A percentile compares a stretch with the other conserved stretches of the same genome.
phyloP scores from a whole-genome alignment of 805 yeast species.

The Saccharomycodes ludwigii region DNA sequence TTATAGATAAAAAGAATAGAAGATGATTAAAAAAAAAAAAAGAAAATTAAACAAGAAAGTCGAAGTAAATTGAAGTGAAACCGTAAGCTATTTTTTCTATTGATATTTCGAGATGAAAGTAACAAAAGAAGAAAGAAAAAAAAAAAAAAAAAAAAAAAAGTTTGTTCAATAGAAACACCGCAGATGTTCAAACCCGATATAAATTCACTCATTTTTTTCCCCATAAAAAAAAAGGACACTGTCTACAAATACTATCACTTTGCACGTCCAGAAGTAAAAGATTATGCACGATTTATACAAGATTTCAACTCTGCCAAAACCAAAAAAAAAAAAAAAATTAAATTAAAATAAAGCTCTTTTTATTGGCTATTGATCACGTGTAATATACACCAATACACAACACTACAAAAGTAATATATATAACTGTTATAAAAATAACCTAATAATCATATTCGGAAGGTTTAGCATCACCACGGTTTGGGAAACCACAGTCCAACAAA shows the following conservation, averaged over 20 bases:
- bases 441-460: constrained; percentile 56
- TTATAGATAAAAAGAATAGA: not conserved
- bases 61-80: not conserved
- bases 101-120: not conserved
- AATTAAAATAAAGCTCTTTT: not conserved
- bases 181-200: not conserved
- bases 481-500: constrained; percentile 56
- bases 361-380: constrained; percentile 5
- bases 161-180: not conserved
- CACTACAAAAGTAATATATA: not conserved
- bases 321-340: not conserved
- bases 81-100: too few relatives aligned
- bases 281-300: too few relatives aligned
- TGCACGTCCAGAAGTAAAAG: too few relatives aligned
- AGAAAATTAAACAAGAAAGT: not conserved
- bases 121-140: not conserved
- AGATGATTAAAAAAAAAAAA: constrained; percentile 1
- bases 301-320: too few relatives aligned
- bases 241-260: too few relatives aligned
- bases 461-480: constrained; percentile 42
- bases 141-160: not conserved
- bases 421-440: not conserved
- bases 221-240: too few relatives aligned
- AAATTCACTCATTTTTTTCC: not conserved
- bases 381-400: not conserved